Conservation (phyloP, 495 filamentous ascomycete species). For the Pseudevernia furfuracea region DNA sequence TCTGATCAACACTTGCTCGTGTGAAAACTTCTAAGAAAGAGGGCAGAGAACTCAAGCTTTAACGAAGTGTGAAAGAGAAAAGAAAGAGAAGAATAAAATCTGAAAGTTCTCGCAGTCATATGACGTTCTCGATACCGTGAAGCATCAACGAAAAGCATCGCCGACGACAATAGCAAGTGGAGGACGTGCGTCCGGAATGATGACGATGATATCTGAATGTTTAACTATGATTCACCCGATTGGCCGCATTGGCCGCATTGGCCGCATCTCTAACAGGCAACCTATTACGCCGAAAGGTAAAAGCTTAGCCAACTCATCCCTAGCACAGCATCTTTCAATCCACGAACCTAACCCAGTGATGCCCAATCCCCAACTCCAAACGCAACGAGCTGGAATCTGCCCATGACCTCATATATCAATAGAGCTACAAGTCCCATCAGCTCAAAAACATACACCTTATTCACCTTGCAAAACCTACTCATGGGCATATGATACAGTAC, state of each 20-base stretch:
- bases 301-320: background rate
- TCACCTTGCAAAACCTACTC: background rate
- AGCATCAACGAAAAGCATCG: background rate
- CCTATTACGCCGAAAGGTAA: background rate
- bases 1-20: background rate
- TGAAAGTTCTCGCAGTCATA: background rate
- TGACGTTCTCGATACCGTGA: background rate
- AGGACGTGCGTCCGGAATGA: background rate
- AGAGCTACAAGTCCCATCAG: background rate
- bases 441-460: background rate
- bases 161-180: background rate
- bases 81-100: background rate
- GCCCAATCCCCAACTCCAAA: background rate
- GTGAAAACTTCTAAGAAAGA: background rate
- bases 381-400: background rate
- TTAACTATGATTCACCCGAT: background rate
- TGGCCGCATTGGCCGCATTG: background rate
- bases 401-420: background rate
- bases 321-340: background rate
- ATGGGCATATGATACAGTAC: background rate
- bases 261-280: background rate
- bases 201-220: background rate
- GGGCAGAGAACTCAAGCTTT: background rate
- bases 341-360: background rate
- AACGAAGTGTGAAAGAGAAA: no score